phyloP scores from a whole-genome alignment of 441 rosid genomes.

The Erodium chrysanthum region DNA sequence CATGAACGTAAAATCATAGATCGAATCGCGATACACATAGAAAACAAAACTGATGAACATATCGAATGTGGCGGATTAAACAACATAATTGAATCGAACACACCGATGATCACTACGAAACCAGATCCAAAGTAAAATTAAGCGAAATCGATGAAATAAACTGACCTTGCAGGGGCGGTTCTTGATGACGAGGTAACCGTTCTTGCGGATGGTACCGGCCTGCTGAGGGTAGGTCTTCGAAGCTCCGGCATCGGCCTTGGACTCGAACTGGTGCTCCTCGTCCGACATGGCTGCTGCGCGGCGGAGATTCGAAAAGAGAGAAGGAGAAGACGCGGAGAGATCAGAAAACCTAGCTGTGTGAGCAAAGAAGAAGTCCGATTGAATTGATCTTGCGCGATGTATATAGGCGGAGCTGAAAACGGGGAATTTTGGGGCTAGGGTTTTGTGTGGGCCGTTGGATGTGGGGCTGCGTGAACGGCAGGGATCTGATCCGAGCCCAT shows the following conservation, averaged over 20 bases:
- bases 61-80: too few species aligned
- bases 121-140: background rate
- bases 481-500: background rate
- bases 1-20: too few species aligned
- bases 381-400: background rate
- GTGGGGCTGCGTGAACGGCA: background rate
- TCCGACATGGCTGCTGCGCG: conserved; percentile 52
- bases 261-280: conserved; percentile 94
- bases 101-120: background rate
- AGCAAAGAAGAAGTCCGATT: background rate
- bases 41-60: too few species aligned
- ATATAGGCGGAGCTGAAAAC: background rate
- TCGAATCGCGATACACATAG: too few species aligned
- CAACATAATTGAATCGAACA: too few species aligned
- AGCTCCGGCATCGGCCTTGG: conserved; percentile 82
- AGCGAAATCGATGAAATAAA: background rate
- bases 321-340: background rate
- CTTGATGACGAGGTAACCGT: conserved; percentile 82
- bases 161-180: conserved; percentile 65
- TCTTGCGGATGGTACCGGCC: conserved; percentile 84
- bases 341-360: background rate
- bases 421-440: conserved; percentile 2
- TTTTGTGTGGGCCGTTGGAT: background rate
- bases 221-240: conserved; percentile 84
- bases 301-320: background rate